A percentile compares a stretch with the other conserved stretches of the same genome.
Evolutionary conservation across 495 filamentous ascomycete species (phyloP).

Genomic region (Venustampulla echinocandica): DNA sequence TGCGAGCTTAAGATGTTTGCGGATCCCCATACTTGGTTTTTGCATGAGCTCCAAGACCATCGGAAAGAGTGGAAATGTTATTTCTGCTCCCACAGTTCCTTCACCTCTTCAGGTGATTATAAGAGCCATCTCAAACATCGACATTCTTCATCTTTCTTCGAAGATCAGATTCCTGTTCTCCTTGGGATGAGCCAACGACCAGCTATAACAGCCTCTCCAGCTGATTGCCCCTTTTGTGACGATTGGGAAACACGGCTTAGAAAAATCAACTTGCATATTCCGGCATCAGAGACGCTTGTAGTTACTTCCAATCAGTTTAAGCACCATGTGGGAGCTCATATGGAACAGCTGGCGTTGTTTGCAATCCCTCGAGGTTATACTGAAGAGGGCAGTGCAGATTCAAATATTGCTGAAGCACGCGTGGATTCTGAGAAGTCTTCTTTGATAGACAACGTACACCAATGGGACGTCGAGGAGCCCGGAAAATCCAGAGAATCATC

Average conservation of each 20-base stretch:
- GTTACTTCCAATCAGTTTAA: conserved; percentile 21
- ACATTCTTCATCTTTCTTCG: not conserved
- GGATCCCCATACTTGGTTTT: not conserved
- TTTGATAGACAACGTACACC: no score
- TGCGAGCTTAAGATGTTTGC: not conserved
- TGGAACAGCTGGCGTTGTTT: conserved; percentile 30
- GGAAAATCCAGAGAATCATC: no score
- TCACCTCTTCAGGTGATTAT: not conserved
- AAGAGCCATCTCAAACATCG: not conserved
- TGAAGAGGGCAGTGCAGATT: conserved; percentile 6
- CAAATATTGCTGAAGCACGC: no score
- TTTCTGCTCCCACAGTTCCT: not conserved
- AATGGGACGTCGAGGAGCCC: no score
- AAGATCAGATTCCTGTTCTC: conserved; percentile 4
- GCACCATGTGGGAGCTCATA: conserved; percentile 28
- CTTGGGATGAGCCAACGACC: conserved; percentile 6
- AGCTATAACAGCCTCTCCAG: not conserved
- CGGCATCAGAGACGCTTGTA: not conserved
- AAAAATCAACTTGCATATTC: conserved; percentile 1
- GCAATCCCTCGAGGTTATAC: conserved; percentile 21
- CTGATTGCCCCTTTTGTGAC: conserved; percentile 17
- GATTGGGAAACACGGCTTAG: conserved; percentile 9
- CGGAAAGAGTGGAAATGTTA: conserved; percentile 1
- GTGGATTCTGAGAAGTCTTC: no score
- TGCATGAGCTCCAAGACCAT: conserved; percentile 2